phyloP scores from a whole-genome alignment of 768 basidiomycete species.

The Lentinula sp. region DNA sequence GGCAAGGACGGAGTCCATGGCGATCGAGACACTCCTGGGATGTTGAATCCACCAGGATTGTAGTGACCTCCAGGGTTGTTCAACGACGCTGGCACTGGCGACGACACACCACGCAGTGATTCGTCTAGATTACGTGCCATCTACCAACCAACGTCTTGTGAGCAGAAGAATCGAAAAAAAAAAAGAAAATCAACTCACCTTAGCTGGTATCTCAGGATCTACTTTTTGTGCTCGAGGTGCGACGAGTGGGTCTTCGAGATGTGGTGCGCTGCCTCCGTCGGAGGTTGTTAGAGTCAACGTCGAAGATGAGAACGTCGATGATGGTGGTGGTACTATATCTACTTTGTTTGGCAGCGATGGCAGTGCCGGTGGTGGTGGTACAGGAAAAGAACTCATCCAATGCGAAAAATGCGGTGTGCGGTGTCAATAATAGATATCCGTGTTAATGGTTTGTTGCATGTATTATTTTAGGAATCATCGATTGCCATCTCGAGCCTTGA shows the following conservation, averaged over 20 bases:
- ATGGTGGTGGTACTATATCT: not conserved
- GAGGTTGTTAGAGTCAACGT: not conserved
- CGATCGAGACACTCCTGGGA: not conserved
- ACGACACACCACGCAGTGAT: not conserved
- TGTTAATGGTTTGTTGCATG: no score
- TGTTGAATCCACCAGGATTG: not conserved
- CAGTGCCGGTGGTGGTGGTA: not conserved
- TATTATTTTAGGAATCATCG: no score
- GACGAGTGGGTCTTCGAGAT: conserved; percentile 1
- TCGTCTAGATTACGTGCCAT: conserved; percentile 7
- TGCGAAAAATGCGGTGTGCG: no score
- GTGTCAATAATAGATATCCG: no score
- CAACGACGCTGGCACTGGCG: no score
- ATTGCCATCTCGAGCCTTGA: no score
- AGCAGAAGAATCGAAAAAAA: not conserved
- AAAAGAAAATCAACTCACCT: not conserved
- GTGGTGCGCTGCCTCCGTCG: not conserved
- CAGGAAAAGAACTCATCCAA: not conserved
- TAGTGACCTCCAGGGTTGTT: not conserved
- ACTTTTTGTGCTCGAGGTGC: not conserved
- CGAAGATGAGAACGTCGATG: no score
- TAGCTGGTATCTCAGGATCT: not conserved
- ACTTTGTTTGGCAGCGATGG: not conserved
- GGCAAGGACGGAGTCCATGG: not conserved
- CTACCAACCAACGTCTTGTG: not conserved